A percentile compares a stretch with the other conserved stretches of the same genome.
Evolutionary conservation across 2,329 filamentous ascomycete species (phyloP).

Genomic region (Cladosporium oxysporum): DNA sequence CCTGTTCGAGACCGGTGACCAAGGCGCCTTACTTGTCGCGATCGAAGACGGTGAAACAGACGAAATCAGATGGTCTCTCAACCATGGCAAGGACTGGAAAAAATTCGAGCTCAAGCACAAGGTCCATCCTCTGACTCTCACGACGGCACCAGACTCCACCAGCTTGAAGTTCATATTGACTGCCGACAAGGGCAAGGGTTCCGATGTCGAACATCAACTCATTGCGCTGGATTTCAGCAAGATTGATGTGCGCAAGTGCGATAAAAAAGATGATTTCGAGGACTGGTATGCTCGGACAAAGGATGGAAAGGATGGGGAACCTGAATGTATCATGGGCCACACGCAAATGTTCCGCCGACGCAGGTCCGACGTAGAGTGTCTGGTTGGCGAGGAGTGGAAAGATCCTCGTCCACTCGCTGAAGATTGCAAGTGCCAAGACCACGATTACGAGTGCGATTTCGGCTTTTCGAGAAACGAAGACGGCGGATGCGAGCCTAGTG

Average conservation of each 20-base stretch:
- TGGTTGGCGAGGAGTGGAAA: conserved; percentile 82
- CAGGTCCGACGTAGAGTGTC: conserved; percentile 86
- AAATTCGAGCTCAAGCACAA: conserved; percentile 68
- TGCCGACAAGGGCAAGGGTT: conserved; percentile 58
- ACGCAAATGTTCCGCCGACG: conserved; percentile 83
- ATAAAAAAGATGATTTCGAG: conserved; percentile 73
- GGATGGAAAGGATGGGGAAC: conserved; percentile 70
- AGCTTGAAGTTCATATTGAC: conserved; percentile 86
- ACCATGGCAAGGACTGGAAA: conserved; percentile 87
- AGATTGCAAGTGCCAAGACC: conserved; percentile 76
- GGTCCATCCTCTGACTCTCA: conserved; percentile 72
- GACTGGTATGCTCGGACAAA: conserved; percentile 77
- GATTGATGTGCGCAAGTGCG: conserved; percentile 78
- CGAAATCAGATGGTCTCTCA: conserved; percentile 74
- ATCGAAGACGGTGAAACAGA: conserved; percentile 62
- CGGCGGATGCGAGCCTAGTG: conserved; percentile 67
- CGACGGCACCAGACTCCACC: conserved; percentile 89
- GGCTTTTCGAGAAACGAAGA: conserved; percentile 75
- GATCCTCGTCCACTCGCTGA: conserved; percentile 70
- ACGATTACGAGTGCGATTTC: conserved; percentile 88
- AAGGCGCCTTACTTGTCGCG: conserved; percentile 85
- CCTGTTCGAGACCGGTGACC: conserved; percentile 95
- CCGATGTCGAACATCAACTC: conserved; percentile 60
- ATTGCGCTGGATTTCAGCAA: conserved; percentile 82
- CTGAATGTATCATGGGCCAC: conserved; percentile 93